Base-by-base conservation (phyloP, 352 stramenopile species). In the Blastocystis sp. region DNA sequence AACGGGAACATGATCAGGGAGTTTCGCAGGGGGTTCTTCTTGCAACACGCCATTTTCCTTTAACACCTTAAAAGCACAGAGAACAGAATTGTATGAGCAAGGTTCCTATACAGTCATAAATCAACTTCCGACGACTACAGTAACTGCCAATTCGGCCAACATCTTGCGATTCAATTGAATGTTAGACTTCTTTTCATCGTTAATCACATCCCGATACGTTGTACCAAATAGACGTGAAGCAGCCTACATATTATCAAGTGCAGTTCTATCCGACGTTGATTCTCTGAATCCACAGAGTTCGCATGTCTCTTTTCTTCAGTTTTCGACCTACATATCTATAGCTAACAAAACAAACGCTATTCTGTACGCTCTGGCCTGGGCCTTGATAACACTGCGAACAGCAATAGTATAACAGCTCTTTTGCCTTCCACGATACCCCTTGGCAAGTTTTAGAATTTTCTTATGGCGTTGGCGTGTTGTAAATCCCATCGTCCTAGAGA, bases 231-330 rank as follows among this genome's bases (percentile, higher is more conserved):
- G 60, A 42, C 78, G 60, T 1, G 78, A 59, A 0, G 78, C 40
- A 2, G 78, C 78, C 73, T 84, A 84, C n/a, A 2, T 17, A n/a
- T 69, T 37, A 44, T 57, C n/a, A 13, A 22, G 48, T 53, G 1
- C 27, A 9, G 27, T 0, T 15, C 15, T 15, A n/a, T 9, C 51
- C 22, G 27, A 84, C 73, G 53, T 89, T 89, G 30, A 89, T 89
- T 77, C 78, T 15, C 54, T 68, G 44, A 78, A 89, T 89, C 78
- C 78, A 89, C 66, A 89, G 78, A 19, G 11, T 66, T 19, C 78
- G 27, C 78, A 89, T 89, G n/a, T 89, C 78, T 68, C 78, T 59
- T 37, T 89, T 69, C 48, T 89, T 89, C 60, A 89, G 59, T 56
- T 89, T 89, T 30, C 78, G 51, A 54, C 78, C 78, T 1, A 89